A percentile compares a stretch with the other conserved stretches of the same genome.
phyloP scores from a whole-genome alignment of 345 rosid species.

The Odontarrhena argentea region DNA sequence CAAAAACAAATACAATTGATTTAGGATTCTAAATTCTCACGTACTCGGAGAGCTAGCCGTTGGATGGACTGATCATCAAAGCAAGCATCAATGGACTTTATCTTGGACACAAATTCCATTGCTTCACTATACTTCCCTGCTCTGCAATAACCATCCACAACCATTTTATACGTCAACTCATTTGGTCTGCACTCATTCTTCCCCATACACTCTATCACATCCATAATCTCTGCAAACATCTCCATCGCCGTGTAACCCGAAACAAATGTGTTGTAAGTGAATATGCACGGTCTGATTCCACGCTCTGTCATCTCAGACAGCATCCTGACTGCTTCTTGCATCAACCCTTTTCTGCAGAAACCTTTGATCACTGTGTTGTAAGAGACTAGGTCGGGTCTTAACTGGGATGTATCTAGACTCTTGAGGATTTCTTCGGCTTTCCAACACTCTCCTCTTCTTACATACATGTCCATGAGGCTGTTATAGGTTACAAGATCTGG shows the following conservation, averaged over 20 bases:
- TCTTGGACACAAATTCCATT: conserved; percentile 69
- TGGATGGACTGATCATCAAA: conserved; percentile 55
- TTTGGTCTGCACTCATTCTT: conserved; percentile 71
- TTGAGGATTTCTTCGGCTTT: conserved; percentile 81
- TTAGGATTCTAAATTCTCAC: conserved; percentile 54
- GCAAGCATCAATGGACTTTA: conserved; percentile 56
- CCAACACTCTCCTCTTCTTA: conserved; percentile 77
- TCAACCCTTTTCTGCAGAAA: conserved; percentile 80
- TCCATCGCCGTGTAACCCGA: conserved; percentile 69
- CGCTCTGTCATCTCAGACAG: conserved; percentile 68
- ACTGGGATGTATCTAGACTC: conserved; percentile 48
- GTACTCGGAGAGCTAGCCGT: conserved; percentile 62
- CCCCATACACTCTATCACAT: conserved; percentile 69
- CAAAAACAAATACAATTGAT: neutral
- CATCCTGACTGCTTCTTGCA: conserved; percentile 79
- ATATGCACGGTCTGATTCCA: conserved; percentile 78
- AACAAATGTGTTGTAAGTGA: conserved; percentile 83
- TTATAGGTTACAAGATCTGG: conserved; percentile 88
- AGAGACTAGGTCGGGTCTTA: conserved; percentile 72
- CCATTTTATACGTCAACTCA: conserved; percentile 83
- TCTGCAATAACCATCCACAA: conserved; percentile 83
- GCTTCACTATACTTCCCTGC: conserved; percentile 68
- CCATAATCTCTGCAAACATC: conserved; percentile 66
- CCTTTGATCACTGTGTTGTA: conserved; percentile 94
- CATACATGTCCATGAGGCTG: conserved; percentile 93